These are phyloP conservation scores for Plectosphaerella cucumerina DNA, from an alignment of 2,329 filamentous ascomycete species.

Conservation along the genomic window DNA sequence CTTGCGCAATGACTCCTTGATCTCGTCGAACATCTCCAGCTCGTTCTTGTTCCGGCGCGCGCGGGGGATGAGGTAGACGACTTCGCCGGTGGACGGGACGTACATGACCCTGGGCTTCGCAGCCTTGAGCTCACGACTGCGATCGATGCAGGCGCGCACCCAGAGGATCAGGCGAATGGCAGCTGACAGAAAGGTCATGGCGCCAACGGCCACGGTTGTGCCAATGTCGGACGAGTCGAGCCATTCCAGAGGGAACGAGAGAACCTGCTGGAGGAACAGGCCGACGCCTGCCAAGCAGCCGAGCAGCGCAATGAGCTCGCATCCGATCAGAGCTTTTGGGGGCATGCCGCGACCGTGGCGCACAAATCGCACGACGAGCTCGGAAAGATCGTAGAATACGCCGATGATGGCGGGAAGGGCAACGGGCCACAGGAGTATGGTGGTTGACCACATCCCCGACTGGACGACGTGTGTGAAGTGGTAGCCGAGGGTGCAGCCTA, in stretches of 20 bases:
- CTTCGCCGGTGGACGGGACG: slow-evolving; percentile 14
- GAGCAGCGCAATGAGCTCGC: slow-evolving; percentile 43
- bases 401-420: slow-evolving; percentile 5
- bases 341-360: slow-evolving; percentile 18
- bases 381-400: slow-evolving; percentile 18
- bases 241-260: slow-evolving; percentile 9
- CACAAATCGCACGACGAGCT: slow-evolving; percentile 18
- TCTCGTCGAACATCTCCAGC: too few species aligned
- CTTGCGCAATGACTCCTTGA: too few species aligned
- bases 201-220: neutral
- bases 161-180: slow-evolving; percentile 17
- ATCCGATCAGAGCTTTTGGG: slow-evolving; percentile 23
- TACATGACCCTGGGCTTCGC: slow-evolving; percentile 16
- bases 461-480: neutral
- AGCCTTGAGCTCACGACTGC: slow-evolving; percentile 9
- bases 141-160: slow-evolving; percentile 21
- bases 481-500: slow-evolving; percentile 6
- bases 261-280: slow-evolving; percentile 15
- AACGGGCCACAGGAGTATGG: neutral
- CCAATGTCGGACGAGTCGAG: neutral
- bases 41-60: slow-evolving; percentile 6
- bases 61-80: slow-evolving; percentile 15
- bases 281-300: slow-evolving; percentile 21
- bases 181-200: slow-evolving; percentile 7
- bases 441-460: neutral